Evolutionary conservation across 1,284 basidiomycete genomes (phyloP).

Genomic region (Peniophora sp.): DNA sequence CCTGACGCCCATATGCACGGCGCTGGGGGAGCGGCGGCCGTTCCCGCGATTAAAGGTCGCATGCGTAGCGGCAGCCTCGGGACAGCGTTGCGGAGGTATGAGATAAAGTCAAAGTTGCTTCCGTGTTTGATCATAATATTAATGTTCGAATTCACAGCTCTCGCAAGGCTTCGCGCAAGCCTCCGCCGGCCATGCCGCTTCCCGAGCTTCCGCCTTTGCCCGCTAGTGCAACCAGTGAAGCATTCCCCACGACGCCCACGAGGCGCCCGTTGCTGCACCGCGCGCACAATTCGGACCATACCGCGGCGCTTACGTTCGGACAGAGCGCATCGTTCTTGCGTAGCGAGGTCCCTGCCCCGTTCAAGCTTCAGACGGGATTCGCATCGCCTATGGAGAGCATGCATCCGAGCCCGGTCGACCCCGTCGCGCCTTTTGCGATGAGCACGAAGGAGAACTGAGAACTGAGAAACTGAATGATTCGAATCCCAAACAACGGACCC

Average conservation of each 20-base stretch:
- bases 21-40: conserved; percentile 14
- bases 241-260: background rate
- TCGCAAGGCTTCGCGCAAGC: background rate
- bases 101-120: background rate
- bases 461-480: too few species aligned
- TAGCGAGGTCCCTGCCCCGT: too few species aligned
- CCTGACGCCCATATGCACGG: conserved; percentile 7
- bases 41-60: conserved; percentile 28
- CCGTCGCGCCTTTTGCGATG: too few species aligned
- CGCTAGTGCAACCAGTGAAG: background rate
- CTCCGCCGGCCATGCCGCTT: background rate
- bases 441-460: too few species aligned
- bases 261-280: background rate
- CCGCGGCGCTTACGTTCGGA: background rate
- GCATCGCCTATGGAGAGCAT: too few species aligned
- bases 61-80: conserved; percentile 42
- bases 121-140: background rate
- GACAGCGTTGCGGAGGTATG: conserved; percentile 24
- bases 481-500: too few species aligned
- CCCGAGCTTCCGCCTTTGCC: background rate
- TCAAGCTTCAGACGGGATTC: too few species aligned
- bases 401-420: too few species aligned
- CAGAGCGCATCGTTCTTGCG: too few species aligned
- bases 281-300: background rate
- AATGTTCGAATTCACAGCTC: background rate